Base-by-base conservation (phyloP, 352 stramenopile species). In the Globisporangium apiculatum region DNA sequence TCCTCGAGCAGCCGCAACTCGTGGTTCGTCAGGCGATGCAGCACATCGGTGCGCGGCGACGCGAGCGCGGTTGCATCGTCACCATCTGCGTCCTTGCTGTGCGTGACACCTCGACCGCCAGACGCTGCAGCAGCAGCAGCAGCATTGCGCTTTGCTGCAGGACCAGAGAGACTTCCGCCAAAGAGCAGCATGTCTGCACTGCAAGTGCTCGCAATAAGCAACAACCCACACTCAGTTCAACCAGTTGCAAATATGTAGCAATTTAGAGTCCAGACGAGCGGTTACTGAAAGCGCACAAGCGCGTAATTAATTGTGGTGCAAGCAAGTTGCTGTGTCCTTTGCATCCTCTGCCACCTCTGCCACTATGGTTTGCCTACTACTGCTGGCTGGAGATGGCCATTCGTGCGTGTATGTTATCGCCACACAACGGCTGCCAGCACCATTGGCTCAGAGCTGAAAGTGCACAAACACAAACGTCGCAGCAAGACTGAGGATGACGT, bases 401-500 rank as follows among this genome's bases (percentile, higher is more conserved):
- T 35, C 46, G n/a, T 31, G 41, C 8, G 40, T 43, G 24, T 3
- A 31, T 31, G 24, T 31, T 31, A 31, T 31, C 24, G 24, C 24
- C 24, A 31, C 24, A 31, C 24, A 31, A 31, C 24, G 40, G 17
- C 41, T 12, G 41, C 41, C 9, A 45, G 41, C 14, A 42, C 38
- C 24, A 31, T 31, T 31, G 24, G 24, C 24, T 86, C 61, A 90
- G 51, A 88, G 75, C 54, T 80, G 75, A 54, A 84, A 91, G 66
- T 93, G 82, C 42, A 94, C 71, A 55, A 94, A 69, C 79, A 94
- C 85, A 60, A 90, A 82, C 51, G 82, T 92, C 53, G 85, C 85
- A 11, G 85, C 83, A 52, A 91, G 61, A 43, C 82, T 91, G 49
- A 94, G 75, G 51, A 93, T 81, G 47, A 93, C 83, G 71, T 94